Evolutionary conservation across 768 basidiomycete species (phyloP), one percentile per base, ranked within the genome.

Genomic region (Amanita pseudoporphyria): DNA sequence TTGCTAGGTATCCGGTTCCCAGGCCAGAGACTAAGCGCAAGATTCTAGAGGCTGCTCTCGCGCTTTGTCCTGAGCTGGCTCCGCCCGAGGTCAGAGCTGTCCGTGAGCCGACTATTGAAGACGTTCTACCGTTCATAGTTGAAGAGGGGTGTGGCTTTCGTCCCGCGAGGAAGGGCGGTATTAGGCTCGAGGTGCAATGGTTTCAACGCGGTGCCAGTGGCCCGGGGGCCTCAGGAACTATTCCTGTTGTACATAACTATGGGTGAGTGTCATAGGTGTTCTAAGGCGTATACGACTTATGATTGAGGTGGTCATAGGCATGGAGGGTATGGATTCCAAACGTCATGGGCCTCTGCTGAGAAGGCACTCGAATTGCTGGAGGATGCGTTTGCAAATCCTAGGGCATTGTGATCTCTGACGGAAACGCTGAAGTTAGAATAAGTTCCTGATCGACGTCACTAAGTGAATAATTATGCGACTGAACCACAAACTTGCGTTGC

Each of bases 111-210:
- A 76, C 69, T 0, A 40, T 78, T 6, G 71, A 76, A 5, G 79
- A 81, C 53, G 54, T 81, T 1, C 61, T 70, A 35, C 62, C 71
- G 1, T 67, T 77, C 30, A 65, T 79, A 30, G 57, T 77, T 5
- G 73, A 73, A 31, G 71, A 75, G 52, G 76, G 77, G 3, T 71
- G 70, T 49, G 87, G 87, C 2, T 63, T 89, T 40, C 70, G 86
- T 3, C 87, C 87, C 1, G 75, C 64, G 1, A 67, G 87, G 48
- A 79, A 76, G 35, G 82, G 79, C n/a, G 85, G 86, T 0, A 69
- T 84, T 19, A 64, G 80, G 33, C 58, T 84, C 2, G 81, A 76
- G 31, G 60, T 62, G 0, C 76, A 74, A 16, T 67, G 58, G 61
- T 49, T 71, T 28, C 62, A 38, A 6, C 39, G 64, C 5, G 22